These are phyloP conservation scores for Tolypocladium ovalisporum DNA, from an alignment of 2,329 filamentous ascomycete species.

Conservation along the genomic window DNA sequence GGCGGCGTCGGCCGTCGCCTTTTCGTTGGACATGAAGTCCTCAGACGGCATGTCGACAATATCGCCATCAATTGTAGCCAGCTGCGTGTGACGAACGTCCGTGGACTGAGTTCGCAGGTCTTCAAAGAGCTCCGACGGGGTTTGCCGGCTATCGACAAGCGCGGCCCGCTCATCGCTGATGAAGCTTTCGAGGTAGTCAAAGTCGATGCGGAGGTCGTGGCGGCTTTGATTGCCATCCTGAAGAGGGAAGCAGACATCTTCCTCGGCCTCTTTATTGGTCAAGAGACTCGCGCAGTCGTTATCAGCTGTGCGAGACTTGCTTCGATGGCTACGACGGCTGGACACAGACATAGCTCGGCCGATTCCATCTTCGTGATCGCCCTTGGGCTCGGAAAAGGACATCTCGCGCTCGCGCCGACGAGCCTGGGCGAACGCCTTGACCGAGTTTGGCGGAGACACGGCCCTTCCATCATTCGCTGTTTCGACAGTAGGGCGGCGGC, in stretches of 20 bases:
- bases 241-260: constrained; percentile 84
- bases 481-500: constrained; percentile 45
- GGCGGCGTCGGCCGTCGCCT: constrained; percentile 24
- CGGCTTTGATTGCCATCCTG: constrained; percentile 48
- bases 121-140: constrained; percentile 22
- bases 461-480: constrained; percentile 52
- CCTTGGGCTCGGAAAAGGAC: constrained; percentile 39
- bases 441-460: constrained; percentile 85
- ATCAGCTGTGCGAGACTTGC: constrained; percentile 48
- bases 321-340: constrained; percentile 49
- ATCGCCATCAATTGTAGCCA: constrained; percentile 45
- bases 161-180: constrained; percentile 51
- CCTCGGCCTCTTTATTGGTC: constrained; percentile 63
- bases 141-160: constrained; percentile 37
- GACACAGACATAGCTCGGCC: constrained; percentile 61
- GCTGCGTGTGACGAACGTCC: constrained; percentile 18
- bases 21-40: constrained; percentile 34
- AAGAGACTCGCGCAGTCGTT: constrained; percentile 51
- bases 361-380: constrained; percentile 36
- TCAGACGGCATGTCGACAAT: constrained; percentile 42
- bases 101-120: constrained; percentile 19
- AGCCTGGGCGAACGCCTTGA: constrained; percentile 91
- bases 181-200: constrained; percentile 88
- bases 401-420: constrained; percentile 70
- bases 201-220: constrained; percentile 79